Percentiles rank a stretch among this genome's conserved stretches.
These are phyloP conservation scores for Ogataea nitratoaversa DNA, from an alignment of 805 yeast genomes.

Conservation along the genomic window DNA sequence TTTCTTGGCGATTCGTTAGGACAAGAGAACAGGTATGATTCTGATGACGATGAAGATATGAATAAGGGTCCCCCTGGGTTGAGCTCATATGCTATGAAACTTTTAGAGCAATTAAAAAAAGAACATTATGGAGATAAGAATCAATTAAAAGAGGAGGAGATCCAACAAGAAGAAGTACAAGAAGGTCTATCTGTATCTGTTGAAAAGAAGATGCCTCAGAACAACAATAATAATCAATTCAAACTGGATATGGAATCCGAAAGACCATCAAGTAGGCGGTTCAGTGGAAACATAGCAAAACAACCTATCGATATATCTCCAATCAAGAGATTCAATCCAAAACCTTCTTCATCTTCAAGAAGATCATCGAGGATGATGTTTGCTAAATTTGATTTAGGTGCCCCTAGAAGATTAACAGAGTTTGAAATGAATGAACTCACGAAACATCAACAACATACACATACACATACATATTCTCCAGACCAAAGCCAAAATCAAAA, in stretches of 20 bases:
- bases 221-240: not conserved
- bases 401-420: constrained; percentile 44
- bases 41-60: constrained; percentile 35
- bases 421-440: constrained; percentile 15
- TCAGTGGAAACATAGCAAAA: constrained; percentile 11
- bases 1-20: no score
- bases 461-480: not conserved
- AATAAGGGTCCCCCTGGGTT: constrained; percentile 49
- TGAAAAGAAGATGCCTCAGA: no score
- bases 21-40: constrained; percentile 10
- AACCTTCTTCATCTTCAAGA: constrained; percentile 6
- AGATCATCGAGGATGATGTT: constrained; percentile 6
- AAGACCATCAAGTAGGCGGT: constrained; percentile 17
- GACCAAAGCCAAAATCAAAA: no score
- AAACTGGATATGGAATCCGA: not conserved
- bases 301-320: not conserved
- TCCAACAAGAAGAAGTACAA: not conserved
- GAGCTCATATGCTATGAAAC: constrained; percentile 49
- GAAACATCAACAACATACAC: constrained; percentile 5
- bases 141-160: no score
- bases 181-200: no score
- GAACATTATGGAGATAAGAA: not conserved
- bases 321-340: constrained; percentile 1
- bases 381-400: constrained; percentile 41
- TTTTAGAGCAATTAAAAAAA: constrained; percentile 35